Conservation (phyloP, 768 basidiomycete genomes). For the Amanita pallidorosea region DNA sequence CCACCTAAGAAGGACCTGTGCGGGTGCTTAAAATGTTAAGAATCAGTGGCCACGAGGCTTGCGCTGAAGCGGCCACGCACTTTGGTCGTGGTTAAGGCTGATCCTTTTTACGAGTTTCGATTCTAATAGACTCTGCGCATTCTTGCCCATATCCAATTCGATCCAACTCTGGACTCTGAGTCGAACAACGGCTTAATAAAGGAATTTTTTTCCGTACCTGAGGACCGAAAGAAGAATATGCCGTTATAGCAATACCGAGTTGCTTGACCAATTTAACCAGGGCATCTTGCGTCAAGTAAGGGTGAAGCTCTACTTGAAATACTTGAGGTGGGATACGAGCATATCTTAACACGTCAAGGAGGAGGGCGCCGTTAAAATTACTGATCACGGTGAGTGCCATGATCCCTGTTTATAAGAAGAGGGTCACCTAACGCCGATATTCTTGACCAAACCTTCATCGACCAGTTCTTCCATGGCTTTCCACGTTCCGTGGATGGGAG, state of each 20-base stretch:
- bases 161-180: slow-evolving; percentile 32
- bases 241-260: slow-evolving; percentile 52
- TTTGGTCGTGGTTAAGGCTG: slow-evolving; percentile 41
- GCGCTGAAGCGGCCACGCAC: slow-evolving; percentile 21
- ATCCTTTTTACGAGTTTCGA: slow-evolving; percentile 33
- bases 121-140: slow-evolving; percentile 38
- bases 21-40: slow-evolving; percentile 22
- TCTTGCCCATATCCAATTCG: slow-evolving; percentile 56
- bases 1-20: slow-evolving; percentile 74
- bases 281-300: slow-evolving; percentile 53
- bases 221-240: slow-evolving; percentile 45
- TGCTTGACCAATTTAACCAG: slow-evolving; percentile 43
- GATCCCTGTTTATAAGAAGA: not conserved
- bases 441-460: slow-evolving; percentile 57
- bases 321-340: slow-evolving; percentile 62
- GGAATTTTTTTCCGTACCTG: slow-evolving; percentile 16
- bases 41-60: not conserved
- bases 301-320: slow-evolving; percentile 66
- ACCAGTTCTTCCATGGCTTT: slow-evolving; percentile 70
- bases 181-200: slow-evolving; percentile 9
- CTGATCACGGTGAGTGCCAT: slow-evolving; percentile 21
- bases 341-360: slow-evolving; percentile 72
- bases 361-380: slow-evolving; percentile 62
- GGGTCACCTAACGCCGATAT: slow-evolving; percentile 65
- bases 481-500: slow-evolving; percentile 79